Base-by-base conservation (phyloP, 345 rosid genomes). In the Linum trigynum region DNA sequence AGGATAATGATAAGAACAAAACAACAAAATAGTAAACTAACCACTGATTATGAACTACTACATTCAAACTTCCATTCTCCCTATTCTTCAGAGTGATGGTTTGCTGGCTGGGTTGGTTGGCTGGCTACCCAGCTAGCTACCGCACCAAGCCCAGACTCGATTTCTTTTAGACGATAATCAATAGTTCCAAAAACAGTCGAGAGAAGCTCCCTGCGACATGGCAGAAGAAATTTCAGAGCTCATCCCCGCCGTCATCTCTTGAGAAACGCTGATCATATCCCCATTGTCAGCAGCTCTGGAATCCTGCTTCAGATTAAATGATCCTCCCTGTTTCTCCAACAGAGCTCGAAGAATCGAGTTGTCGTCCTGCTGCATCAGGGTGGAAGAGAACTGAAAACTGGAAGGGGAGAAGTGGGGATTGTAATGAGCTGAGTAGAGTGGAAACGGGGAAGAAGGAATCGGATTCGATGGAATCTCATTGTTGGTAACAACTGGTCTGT, bases 111-210 rank as follows among this genome's bases (percentile, higher is more conserved):
- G 32, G 32, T 23, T 23, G 32, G 32, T 23, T 23, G 32, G 32
- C 32, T 23, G 32, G 32, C 32, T 23, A 23, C 32, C 32, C 32
- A 23, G 32, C 32, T 23, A 23, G 32, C 32, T 23, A 23, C 32
- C 32, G 32, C 32, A 23, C 32, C 32, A 23, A 23, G 32, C 32
- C 0, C 32, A 23, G 32, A 23, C 32, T 23, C 32, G 32, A 23
- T 23, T 23, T 23, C 32, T 23, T 23, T 23, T 23, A 0, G 32
- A 23, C 32, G 32, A 23, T 23, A 0, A 23, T 81, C 80, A 87
- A 74, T 78, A 87, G 74, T 66, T 84, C 97, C 96, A 88, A 50
- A 90, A 71, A 69, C 77, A 73, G 61, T 80, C 88, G 65, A 84
- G 75, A 64, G 76, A n/a, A n/a, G n/a, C n/a, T n/a, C n/a, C n/a